Evolutionary conservation across 2,329 filamentous ascomycete genomes (phyloP).

Genomic region (Scedosporium minutisporum): DNA sequence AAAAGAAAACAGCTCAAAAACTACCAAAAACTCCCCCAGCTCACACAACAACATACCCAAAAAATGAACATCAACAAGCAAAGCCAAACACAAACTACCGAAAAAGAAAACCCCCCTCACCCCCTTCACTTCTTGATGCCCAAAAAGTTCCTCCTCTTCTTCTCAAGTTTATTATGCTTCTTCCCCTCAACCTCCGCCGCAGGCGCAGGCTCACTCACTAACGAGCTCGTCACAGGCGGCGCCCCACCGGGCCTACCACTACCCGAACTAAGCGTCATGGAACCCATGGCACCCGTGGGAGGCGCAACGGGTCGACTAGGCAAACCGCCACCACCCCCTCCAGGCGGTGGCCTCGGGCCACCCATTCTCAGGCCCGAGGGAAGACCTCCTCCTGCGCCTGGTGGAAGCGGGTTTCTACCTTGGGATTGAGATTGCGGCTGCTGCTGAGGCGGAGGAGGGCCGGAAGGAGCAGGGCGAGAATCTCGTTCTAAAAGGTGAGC

Average conservation of each 20-base stretch:
- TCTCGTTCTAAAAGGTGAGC: slow-evolving; percentile 71
- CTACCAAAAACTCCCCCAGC: too few species aligned
- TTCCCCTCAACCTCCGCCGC: slow-evolving; percentile 16
- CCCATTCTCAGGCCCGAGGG: slow-evolving; percentile 13
- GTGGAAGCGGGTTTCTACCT: slow-evolving; percentile 8
- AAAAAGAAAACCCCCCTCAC: too few species aligned
- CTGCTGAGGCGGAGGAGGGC: not conserved
- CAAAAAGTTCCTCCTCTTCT: slow-evolving; percentile 51
- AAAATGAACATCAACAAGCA: too few species aligned
- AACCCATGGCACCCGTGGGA: slow-evolving; percentile 46
- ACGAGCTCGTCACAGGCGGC: slow-evolving; percentile 11
- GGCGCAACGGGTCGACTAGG: slow-evolving; percentile 28
- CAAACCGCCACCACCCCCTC: slow-evolving; percentile 17
- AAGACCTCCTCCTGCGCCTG: not conserved
- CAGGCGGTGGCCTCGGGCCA: slow-evolving; percentile 14
- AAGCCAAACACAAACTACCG: too few species aligned
- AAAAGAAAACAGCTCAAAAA: too few species aligned
- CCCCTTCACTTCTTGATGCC: slow-evolving; percentile 45
- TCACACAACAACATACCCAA: too few species aligned
- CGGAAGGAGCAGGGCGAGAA: slow-evolving; percentile 12
- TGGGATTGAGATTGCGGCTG: not conserved
- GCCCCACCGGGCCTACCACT: slow-evolving; percentile 4
- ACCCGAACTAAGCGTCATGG: slow-evolving; percentile 36
- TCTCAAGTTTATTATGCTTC: slow-evolving; percentile 43
- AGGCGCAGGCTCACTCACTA: slow-evolving; percentile 9